Conservation (phyloP, 2,329 filamentous ascomycete species). For the Cyanodermella asteris region DNA sequence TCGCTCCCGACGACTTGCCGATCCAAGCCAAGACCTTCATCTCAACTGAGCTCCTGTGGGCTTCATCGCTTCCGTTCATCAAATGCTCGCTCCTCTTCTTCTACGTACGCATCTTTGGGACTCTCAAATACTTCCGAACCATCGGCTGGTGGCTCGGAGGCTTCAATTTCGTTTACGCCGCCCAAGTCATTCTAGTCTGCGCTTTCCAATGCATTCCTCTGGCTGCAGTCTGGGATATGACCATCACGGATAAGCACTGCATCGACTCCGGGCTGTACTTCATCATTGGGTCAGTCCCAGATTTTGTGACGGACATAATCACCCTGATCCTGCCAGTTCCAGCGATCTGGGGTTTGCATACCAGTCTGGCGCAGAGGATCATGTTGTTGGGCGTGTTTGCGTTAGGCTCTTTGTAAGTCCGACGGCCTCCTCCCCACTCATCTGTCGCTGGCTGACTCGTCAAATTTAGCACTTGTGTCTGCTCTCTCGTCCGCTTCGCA, state of each 20-base stretch:
- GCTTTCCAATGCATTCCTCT: conserved; percentile 1
- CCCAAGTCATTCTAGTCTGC: conserved; percentile 1
- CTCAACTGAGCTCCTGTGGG: conserved; percentile 1
- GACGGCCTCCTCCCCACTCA: no score
- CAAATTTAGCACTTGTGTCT: not conserved
- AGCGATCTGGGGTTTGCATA: conserved; percentile 2
- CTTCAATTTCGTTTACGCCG: not conserved
- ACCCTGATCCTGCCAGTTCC: conserved; percentile 1
- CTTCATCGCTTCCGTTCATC: not conserved
- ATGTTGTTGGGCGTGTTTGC: conserved; percentile 1
- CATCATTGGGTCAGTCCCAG: conserved; percentile 1
- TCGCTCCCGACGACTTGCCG: no score
- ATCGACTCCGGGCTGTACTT: conserved; percentile 2
- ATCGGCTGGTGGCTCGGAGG: not conserved
- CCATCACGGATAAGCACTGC: conserved; percentile 1
- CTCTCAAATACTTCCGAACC: not conserved
- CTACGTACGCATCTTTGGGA: conserved; percentile 2
- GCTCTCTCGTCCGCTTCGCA: conserved; percentile 1
- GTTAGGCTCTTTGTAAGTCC: conserved; percentile 1
- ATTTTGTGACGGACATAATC: conserved; percentile 2
- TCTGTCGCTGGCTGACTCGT: not conserved
- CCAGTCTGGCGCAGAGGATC: conserved; percentile 1
- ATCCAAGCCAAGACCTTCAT: no score
- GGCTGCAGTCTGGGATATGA: conserved; percentile 1
- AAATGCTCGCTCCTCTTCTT: conserved; percentile 1